Conservation (phyloP, 2,329 filamentous ascomycete genomes). For the Calonectria henricotiae region DNA sequence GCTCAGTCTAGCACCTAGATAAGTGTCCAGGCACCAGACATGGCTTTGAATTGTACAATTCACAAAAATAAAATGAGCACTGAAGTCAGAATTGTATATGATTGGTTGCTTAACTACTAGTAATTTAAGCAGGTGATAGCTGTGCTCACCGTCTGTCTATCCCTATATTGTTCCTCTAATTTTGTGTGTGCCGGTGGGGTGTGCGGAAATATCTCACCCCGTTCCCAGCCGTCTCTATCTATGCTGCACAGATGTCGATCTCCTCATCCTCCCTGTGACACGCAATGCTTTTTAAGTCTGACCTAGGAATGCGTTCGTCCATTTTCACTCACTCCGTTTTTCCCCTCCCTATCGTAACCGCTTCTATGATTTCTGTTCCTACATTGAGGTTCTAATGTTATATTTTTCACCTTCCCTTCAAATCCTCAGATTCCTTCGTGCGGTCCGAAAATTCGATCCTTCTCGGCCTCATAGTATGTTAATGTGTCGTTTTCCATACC, state of each 20-base stretch:
- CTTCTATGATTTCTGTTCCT: slow-evolving; percentile 1
- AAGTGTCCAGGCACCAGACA: not conserved
- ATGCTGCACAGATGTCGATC: not conserved
- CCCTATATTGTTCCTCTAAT: slow-evolving; percentile 17
- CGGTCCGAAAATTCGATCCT: not conserved
- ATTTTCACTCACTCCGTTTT: not conserved
- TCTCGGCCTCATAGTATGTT: slow-evolving; percentile 16
- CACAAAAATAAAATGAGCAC: not conserved
- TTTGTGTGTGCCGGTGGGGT: not conserved
- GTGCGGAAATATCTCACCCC: not conserved
- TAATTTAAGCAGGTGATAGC: slow-evolving; percentile 17
- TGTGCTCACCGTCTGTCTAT: slow-evolving; percentile 24
- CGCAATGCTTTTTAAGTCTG: not conserved
- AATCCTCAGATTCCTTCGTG: not conserved
- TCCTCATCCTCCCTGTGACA: not conserved
- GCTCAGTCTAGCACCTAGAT: not conserved
- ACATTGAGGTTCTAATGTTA: not conserved
- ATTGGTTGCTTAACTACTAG: slow-evolving; percentile 14
- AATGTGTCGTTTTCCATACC: slow-evolving; percentile 4
- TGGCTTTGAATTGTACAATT: not conserved
- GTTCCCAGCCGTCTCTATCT: not conserved
- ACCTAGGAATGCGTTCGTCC: not conserved
- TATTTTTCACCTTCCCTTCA: not conserved
- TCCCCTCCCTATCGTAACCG: not conserved
- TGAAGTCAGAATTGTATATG: slow-evolving; percentile 7